Base-by-base conservation (phyloP, 345 rosid genomes). In the Acer negundo region DNA sequence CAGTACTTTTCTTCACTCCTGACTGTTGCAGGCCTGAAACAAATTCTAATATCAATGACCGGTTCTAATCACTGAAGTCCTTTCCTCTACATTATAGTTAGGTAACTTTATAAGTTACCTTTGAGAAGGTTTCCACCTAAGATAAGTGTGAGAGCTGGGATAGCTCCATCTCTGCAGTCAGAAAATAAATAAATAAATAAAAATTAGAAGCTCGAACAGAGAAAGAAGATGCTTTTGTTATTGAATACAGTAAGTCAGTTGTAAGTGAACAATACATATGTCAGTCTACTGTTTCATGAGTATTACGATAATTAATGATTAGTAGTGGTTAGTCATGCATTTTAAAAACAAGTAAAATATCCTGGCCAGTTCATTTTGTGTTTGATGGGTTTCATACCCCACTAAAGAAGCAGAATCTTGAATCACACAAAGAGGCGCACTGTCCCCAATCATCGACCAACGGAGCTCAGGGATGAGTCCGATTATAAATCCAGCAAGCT, bases 81-180 rank as follows among this genome's bases (percentile, higher is more conserved):
- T 16, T 7, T 16, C 1, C 31, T 70, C 72, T 35, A 42, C 4
- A 66, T 4, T 31, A 20, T 12, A 72, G 58, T n/a, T 67, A 10
- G 4, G 58, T 44, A 20, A 51, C 62, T 47, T 75, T 8, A 35
- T 40, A 42, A 3, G 53, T 70, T 75, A 90, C 94, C 97, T 85
- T 70, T 84, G 23, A 90, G 86, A 56, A 90, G 90, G 84, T 90
- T 92, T 55, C 90, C 91, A 72, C 97, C 97, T 15, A 92, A 51
- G 46, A 92, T 82, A 70, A 92, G 81, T 38, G 90, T 92, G 67
- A 90, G 73, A 49, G 85, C 78, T 61, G 97, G 97, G 79, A 92
- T 87, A 23, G 97, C 82, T 69, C 86, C 97, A 28, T 92, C 87
- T 78, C 97, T 92, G 81, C 23, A 77, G 73, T 67, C 76, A 79